Base-by-base conservation (phyloP, 177 flowering plant genomes). In the Tripterygium wilfordii region DNA sequence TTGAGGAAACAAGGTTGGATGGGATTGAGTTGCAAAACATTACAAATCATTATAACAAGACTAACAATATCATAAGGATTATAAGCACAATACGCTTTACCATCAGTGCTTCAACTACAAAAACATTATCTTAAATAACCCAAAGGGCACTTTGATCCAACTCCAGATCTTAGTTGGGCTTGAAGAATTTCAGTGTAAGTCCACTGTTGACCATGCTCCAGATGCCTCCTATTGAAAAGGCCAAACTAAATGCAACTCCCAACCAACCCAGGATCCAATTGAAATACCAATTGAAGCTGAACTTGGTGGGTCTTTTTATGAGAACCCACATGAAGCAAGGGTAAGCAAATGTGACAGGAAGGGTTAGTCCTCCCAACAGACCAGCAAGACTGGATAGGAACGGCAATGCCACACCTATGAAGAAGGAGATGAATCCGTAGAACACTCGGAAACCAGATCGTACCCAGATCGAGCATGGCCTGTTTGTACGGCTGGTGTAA, bases 321-420 rank as follows among this genome's bases (percentile, higher is more conserved):
- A 85, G 83, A 36, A 77, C 92, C 99, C 99, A 94, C 97, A 94
- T 89, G 81, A 94, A 94, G 75, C 99, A 94, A 45, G 99, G 99
- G 59, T 94, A 94, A 4, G 99, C 99, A 55, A 94, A 94, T 12
- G 99, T 94, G 53, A 94, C 96, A 0, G 97, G 99, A 22, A 94
- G 90, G 20, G 99, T 87, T 12, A 94, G 88, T 19, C 99, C 98
- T 30, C 96, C 95, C 22, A 85, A 33, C 15, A 87, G 67, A 43
- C 99, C 97, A 5, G 99, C 97, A 21, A 89, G 72, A 58, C 97
- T 94, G 8, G 98, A 87, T 45, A 94, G 83, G 68, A 90, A 89
- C 8, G 96, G 97, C 9, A 94, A 81, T 7, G 97, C 96, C 36
- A 89, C 83, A 6, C 97, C 96, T 24, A 94, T 87, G 71, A 94